Evolutionary conservation across 2,329 filamentous ascomycete species (phyloP), one percentile per base, ranked within the genome.

Genomic region (Lizonia empirigonia): DNA sequence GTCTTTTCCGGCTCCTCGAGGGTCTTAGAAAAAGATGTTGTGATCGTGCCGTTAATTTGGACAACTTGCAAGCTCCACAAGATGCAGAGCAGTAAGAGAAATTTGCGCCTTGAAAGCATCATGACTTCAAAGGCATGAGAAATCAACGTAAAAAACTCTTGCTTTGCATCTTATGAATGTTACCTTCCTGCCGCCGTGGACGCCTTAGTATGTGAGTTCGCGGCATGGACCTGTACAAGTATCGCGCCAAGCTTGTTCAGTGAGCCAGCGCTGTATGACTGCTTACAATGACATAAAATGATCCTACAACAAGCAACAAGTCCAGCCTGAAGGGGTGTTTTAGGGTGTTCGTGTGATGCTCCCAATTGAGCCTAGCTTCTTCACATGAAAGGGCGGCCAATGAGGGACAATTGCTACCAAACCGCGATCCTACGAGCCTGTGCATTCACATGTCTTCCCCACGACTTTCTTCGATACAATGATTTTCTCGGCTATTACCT

Each of bases 281-380:
- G 22, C 22, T 16, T 4, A 16, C 15, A 19, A 26, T n/a, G n/a
- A 24, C 9, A 19, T 19, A n/a, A 19, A 16, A 13, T 10, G 22
- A 10, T 5, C 2, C 7, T 20, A 27, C 7, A 27, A 12, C 6
- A 24, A 15, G 7, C 16, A 27, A 18, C 2, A 20, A 23, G 2
- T 20, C n/a, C 9, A 20, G 10, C 15, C 2, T 5, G 12, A 20
- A 18, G 20, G 10, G 10, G 16, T 7, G 32, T 35, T 15, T n/a
- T 35, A 16, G 13, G 35, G 15, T 27, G 29, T 29, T 40, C 47
- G 34, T 34, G 47, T 34, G 39, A 50, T 23, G 47, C 35, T 27
- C 35, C 29, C 2, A 12, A 35, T 29, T n/a, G 6, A 27, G 48
- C 23, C 23, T 50, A 45, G 48, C 19, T 19, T 35, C 18, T 15